Evolutionary conservation across 2,329 filamentous ascomycete genomes (phyloP), one percentile per base, ranked within the genome.

Genomic region (Hymenoscyphus fraxineus): DNA sequence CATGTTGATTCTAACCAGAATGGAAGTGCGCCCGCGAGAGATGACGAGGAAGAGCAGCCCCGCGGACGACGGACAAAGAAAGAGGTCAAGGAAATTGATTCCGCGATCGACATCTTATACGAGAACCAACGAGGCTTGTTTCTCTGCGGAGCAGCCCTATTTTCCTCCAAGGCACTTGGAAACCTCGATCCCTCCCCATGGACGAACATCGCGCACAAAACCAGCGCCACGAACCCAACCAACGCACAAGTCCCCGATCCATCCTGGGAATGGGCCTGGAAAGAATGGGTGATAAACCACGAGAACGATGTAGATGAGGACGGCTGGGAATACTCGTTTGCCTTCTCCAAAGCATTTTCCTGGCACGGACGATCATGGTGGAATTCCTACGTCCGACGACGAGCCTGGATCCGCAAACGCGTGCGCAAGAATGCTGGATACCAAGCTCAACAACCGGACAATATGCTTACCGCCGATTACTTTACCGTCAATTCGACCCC

Each of bases 311-410:
- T 91, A 12, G 95, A 98, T 73, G 89, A 94, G 67, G 91, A 94
- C 67, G 95, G 95, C 3, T 99, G 95, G 95, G 90, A 96, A 75
- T 99, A 99, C 77, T 95, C 92, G 16, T 93, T 97, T 75, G 89
- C 91, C 69, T 99, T 98, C 74, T 81, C 81, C 68, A 86, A 83
- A 66, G 81, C 79, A 54, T 92, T 90, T 69, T 86, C 87, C 2
- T 99, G 95, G 95, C 95, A 99, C 76, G 88, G 89, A 2, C 90
- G 91, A 19, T 89, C 87, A 32, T 98, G 94, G 93, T 97, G 92
- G 77, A 94, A 93, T 76, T 96, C 92, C 1, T 99, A 94, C 74
- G 95, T 97, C n/a, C 84, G 95, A 41, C 83, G 95, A 70, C 85
- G 95, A 67, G 87, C 92, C 27, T 99, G 95, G 95, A 86, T 94